Percentiles rank a stretch among this genome's conserved stretches.
These are phyloP conservation scores for Osmanthus fragrans DNA, from an alignment of 257 asterid species.

Conservation along the genomic window DNA sequence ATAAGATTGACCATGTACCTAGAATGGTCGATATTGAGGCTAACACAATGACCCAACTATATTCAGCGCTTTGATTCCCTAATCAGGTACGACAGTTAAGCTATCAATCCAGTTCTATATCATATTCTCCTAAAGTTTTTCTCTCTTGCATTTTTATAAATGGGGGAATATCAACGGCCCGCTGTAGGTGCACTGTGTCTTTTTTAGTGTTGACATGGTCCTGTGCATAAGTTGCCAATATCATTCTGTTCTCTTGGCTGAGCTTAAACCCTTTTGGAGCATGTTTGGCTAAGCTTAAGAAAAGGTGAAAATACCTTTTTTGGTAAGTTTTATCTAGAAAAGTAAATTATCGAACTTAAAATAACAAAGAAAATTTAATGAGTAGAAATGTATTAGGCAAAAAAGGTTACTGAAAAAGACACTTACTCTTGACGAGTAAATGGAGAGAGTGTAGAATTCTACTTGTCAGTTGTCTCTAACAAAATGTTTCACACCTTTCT, in stretches of 20 bases:
- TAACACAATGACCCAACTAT: background rate
- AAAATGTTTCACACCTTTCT: background rate
- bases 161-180: background rate
- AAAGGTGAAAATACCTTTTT: background rate
- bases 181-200: background rate
- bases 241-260: no score
- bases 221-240: background rate
- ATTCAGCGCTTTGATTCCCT: background rate
- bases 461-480: background rate
- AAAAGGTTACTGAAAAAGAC: background rate
- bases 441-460: background rate
- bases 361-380: background rate
- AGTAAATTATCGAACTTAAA: background rate
- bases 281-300: background rate
- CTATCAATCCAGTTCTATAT: background rate
- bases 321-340: background rate
- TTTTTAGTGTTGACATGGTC: background rate
- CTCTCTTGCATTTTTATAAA: background rate
- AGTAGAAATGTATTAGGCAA: background rate
- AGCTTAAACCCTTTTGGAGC: background rate
- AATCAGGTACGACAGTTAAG: background rate
- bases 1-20: background rate
- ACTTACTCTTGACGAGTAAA: background rate
- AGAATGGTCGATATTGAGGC: background rate
- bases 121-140: background rate